Percentiles rank a stretch among this genome's conserved stretches.
Evolutionary conservation across 371 early-diverging fungal genomes (phyloP).

Genomic region (Apophysomyces variabilis): DNA sequence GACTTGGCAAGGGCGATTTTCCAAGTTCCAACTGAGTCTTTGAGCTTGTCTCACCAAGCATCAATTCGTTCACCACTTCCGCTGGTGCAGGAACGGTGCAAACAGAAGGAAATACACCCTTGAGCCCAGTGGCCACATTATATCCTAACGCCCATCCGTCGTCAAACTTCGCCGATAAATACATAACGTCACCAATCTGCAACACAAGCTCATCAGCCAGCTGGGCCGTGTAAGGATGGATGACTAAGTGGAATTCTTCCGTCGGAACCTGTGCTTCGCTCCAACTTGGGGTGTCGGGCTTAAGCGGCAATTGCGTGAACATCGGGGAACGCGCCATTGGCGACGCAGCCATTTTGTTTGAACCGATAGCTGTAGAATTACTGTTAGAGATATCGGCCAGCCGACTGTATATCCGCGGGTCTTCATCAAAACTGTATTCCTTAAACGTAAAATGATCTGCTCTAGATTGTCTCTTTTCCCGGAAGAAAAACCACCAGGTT

Average conservation of each 20-base stretch:
- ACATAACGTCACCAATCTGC: constrained; percentile 68
- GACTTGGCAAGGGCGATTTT: not conserved
- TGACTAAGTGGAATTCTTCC: constrained; percentile 53
- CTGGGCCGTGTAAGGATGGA: constrained; percentile 64
- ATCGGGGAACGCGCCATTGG: not conserved
- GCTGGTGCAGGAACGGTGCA: constrained; percentile 55
- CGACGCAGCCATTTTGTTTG: not conserved
- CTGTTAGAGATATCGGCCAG: not conserved
- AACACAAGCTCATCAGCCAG: constrained; percentile 74
- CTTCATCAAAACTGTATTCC: not conserved
- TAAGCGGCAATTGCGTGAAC: not conserved
- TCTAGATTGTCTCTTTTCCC: constrained; percentile 6
- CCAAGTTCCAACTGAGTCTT: constrained; percentile 40
- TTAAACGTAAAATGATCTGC: constrained; percentile 4
- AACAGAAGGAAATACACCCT: constrained; percentile 76
- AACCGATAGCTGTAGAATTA: not conserved
- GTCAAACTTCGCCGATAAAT: constrained; percentile 61
- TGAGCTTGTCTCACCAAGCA: constrained; percentile 20
- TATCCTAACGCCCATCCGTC: constrained; percentile 79
- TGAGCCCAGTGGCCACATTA: constrained; percentile 66
- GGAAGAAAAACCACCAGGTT: constrained; percentile 12
- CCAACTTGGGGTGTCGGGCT: not conserved
- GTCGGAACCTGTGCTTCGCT: constrained; percentile 12
- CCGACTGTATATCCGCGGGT: not conserved
- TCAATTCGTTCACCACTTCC: constrained; percentile 42